A percentile compares a stretch with the other conserved stretches of the same genome.
Conservation (phyloP, 2,329 filamentous ascomycete species). For the Alternaria brassicae region DNA sequence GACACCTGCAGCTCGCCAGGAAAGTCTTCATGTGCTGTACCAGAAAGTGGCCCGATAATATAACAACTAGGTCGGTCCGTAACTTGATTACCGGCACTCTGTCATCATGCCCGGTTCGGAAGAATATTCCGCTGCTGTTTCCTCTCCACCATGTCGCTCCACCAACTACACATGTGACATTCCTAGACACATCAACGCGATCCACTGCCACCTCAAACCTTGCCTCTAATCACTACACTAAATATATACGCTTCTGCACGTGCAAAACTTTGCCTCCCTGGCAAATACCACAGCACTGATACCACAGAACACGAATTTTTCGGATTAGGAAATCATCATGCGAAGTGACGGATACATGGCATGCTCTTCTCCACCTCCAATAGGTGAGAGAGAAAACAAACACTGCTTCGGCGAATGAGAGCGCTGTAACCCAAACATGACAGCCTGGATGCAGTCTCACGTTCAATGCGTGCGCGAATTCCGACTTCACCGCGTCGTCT, state of each 20-base stretch:
- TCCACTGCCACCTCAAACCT: neutral
- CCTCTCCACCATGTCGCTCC: too few species aligned
- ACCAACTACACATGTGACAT: too few species aligned
- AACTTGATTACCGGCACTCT: constrained; percentile 1
- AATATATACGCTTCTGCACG: too few species aligned
- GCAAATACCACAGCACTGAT: too few species aligned
- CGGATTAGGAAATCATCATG: neutral
- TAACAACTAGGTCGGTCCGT: constrained; percentile 8
- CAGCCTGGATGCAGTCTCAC: constrained; percentile 4
- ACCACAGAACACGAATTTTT: neutral
- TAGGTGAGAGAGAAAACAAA: neutral
- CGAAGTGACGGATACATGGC: neutral
- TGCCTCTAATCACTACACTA: too few species aligned
- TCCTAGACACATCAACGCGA: too few species aligned
- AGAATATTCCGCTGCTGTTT: constrained; percentile 1
- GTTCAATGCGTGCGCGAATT: neutral
- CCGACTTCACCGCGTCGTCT: constrained; percentile 15
- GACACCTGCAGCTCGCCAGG: constrained; percentile 2
- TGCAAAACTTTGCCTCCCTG: too few species aligned
- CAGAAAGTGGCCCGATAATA: constrained; percentile 3
- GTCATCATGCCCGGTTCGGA: constrained; percentile 5
- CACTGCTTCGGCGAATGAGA: neutral
- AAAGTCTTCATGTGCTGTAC: constrained; percentile 2
- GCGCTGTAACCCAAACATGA: neutral
- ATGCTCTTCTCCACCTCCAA: neutral